phyloP scores from a whole-genome alignment of 352 stramenopile genomes.

The Blastocystis sp. region DNA sequence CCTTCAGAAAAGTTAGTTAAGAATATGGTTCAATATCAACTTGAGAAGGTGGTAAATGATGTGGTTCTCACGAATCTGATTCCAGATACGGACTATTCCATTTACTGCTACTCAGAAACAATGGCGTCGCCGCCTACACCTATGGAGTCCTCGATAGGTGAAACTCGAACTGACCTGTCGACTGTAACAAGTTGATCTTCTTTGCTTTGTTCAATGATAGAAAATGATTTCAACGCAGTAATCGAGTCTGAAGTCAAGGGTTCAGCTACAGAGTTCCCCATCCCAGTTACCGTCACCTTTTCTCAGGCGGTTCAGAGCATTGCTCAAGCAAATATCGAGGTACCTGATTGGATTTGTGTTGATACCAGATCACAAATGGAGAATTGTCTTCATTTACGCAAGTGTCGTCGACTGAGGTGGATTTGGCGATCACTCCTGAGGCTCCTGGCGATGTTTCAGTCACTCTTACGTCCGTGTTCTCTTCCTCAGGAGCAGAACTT shows the following conservation, averaged over 20 bases:
- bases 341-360: background rate
- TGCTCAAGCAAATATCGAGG: background rate
- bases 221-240: conserved; percentile 1
- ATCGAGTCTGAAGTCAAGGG: background rate
- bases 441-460: background rate
- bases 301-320: background rate
- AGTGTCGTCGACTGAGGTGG: background rate
- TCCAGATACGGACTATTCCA: conserved; percentile 24
- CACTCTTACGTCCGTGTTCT: background rate
- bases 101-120: conserved; percentile 27
- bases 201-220: background rate
- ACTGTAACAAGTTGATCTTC: background rate
- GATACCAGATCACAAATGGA: background rate
- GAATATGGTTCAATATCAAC: conserved; percentile 25
- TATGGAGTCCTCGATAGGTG: background rate
- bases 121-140: background rate
- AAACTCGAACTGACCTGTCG: conserved; percentile 17
- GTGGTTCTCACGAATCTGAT: conserved; percentile 17
- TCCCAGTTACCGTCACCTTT: background rate
- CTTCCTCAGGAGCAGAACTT: background rate
- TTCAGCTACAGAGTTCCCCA: background rate
- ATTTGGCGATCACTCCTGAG: background rate
- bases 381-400: background rate
- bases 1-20: background rate
- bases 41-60: background rate